Percentiles rank a stretch among this genome's conserved stretches.
phyloP scores from a whole-genome alignment of 169 alveolate species.

The Eimeria sp. region DNA sequence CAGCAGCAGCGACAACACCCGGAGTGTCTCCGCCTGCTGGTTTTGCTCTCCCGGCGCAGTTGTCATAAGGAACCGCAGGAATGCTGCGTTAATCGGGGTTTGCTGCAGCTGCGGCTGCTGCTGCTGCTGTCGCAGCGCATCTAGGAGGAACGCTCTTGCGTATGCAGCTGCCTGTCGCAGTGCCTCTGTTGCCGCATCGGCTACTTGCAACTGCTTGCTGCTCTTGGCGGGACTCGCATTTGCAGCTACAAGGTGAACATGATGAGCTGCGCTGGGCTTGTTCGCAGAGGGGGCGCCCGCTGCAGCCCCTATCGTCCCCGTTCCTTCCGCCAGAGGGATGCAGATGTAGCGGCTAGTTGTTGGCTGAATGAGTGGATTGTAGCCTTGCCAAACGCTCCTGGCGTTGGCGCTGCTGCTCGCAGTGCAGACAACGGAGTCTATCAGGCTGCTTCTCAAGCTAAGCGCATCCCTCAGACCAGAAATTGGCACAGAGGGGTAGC shows the following conservation, averaged over 20 bases:
- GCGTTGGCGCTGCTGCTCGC: conserved; percentile 26
- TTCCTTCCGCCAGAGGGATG: neutral
- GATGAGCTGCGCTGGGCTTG: neutral
- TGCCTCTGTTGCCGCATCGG: conserved; percentile 63
- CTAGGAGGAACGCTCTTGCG: conserved; percentile 34
- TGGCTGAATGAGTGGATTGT: conserved; percentile 14
- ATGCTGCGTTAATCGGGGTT: conserved; percentile 44
- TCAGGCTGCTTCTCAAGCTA: neutral
- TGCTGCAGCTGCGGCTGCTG: conserved; percentile 59
- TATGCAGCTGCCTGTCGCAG: conserved; percentile 52
- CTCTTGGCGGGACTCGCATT: neutral
- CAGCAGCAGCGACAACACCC: conserved; percentile 51
- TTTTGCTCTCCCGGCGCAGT: conserved; percentile 34
- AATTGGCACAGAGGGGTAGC: neutral
- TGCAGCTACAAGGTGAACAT: conserved; percentile 30
- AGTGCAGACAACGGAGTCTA: neutral
- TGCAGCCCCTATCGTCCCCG: conserved; percentile 13
- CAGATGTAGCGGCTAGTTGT: conserved; percentile 49
- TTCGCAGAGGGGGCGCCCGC: neutral
- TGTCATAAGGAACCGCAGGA: conserved; percentile 56
- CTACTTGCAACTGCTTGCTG: conserved; percentile 23
- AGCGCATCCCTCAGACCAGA: neutral
- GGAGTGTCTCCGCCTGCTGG: conserved; percentile 61
- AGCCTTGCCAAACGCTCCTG: conserved; percentile 24
- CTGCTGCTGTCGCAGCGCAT: conserved; percentile 26